Evolutionary conservation across 305 asterid genomes (phyloP), one percentile per base, ranked within the genome.

Genomic region (Salvia sclarea): DNA sequence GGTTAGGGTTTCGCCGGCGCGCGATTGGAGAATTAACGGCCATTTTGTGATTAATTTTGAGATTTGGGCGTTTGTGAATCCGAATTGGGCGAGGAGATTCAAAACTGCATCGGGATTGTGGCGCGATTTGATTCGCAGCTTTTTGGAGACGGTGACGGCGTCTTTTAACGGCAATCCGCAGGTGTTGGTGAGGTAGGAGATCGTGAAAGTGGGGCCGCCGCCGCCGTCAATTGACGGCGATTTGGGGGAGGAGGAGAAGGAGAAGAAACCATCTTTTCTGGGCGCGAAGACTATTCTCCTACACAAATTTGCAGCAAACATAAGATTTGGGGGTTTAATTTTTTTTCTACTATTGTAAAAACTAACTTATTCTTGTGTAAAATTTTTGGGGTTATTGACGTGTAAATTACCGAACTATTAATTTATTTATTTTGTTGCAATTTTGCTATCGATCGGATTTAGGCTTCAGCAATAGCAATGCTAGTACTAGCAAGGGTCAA

Each of bases 1-100:
- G 70, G 62, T 40, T 13, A 81, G 75, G 63, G 77, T 74, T 47
- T 72, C 61, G 3, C 47, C 50, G 3, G 82, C 73, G 56, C 48
- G 3, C 17, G 33, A 52, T 52, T 52, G 58, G 7, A 52, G 33
- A 1, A 52, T 35, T 33, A 52, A 35, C 0, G 58, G 58, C 58
- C 58, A 52, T 24, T 9, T 52, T 2, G 33, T 21, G 3, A 52
- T 35, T 33, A 52, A 35, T 11, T 52, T 52, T 33, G 58, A 52
- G 58, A 50, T 22, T 1, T 50, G 58, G 28, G 58, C 8, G 5
- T 50, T 22, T 0, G 58, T 50, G 58, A 50, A 50, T 10, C 58
- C 58, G 33, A 21, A 20, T 6, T 22, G 12, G 58, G 58, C 3
- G 58, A 50, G 33, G 58, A 50, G 58, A 11, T 50, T 33, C 17